These are phyloP conservation scores for Aphanomyces stellatus DNA, from an alignment of 352 stramenopile species.

Conservation along the genomic window DNA sequence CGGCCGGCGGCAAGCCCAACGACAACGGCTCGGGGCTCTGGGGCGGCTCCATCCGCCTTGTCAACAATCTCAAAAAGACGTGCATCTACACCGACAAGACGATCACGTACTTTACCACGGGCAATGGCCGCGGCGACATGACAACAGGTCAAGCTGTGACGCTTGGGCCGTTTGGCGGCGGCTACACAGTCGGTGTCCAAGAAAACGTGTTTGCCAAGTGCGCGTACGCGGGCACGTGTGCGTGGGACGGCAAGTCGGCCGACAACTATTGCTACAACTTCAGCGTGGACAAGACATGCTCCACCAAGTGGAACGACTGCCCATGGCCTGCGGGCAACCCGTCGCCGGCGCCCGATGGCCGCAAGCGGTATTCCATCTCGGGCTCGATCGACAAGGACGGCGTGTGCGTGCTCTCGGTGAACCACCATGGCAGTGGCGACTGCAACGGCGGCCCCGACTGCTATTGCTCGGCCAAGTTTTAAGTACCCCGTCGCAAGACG, in stretches of 20 bases:
- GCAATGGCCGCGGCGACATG: neutral
- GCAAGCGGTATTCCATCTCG: neutral
- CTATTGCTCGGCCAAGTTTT: neutral
- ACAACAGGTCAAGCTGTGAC: neutral
- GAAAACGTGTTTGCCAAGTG: constrained; percentile 3
- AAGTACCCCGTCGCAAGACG: neutral
- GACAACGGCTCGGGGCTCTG: neutral
- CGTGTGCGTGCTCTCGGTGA: neutral
- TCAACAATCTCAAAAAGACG: neutral
- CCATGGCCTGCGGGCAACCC: neutral
- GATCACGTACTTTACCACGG: neutral
- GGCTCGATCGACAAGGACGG: neutral
- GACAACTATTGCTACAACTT: constrained; percentile 9
- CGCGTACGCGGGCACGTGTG: neutral
- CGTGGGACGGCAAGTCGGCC: neutral
- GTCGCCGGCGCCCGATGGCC: neutral
- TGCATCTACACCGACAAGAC: constrained; percentile 1
- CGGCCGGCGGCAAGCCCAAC: neutral
- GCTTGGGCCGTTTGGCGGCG: neutral
- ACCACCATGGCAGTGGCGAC: neutral
- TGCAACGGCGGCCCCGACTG: neutral
- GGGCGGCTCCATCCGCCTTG: neutral
- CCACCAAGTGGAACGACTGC: constrained; percentile 2
- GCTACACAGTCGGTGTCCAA: neutral
- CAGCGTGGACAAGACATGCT: neutral